Evolutionary conservation across 78 protist genomes (phyloP), one percentile per base, ranked within the genome.

Genomic region (Dictyostelium capitatum): DNA sequence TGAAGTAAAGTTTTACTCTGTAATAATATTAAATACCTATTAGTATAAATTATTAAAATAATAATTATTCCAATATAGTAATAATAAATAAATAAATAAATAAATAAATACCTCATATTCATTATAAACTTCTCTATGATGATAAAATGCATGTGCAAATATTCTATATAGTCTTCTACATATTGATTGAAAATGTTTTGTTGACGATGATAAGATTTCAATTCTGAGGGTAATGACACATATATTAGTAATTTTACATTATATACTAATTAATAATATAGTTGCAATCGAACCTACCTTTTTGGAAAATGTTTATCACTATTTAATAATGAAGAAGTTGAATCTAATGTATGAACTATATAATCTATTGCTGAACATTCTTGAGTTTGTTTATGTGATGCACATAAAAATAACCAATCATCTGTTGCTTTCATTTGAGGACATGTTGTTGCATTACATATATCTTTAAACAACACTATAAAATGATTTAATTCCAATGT

Each of bases 331-430:
- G 97, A 64, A 5, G 96, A 56, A 30, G 96, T 92, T 43, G 90
- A 89, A 47, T 97, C 98, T 25, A 97, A 83, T 10, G 97, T 97
- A 89, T 97, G 98, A 4, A 89, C 17, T 6, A 92, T 83, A 90
- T 97, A 97, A 84, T 94, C 98, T 53, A 95, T 92, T 20, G 98
- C 98, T 19, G 83, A 81, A 64, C 98, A 97, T 85, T 97, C 92
- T 56, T 47, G 96, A 47, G 97, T 96, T 47, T 70, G n/a, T 79
- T 94, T 92, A 94, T 96, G 98, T 5, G 97, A 90, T 15, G 98
- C 98, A 78, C 98, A 97, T 12, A 95, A 85, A 51, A 82, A 97
- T 59, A 96, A 56, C 96, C 95, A 97, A 81, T 97, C 98, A 46
- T 90, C 92, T 1, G 98, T 95, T 25, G 98, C 97, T 19, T 82